Conservation (phyloP, 306 rosid genomes). For the Mimosa pudica region DNA sequence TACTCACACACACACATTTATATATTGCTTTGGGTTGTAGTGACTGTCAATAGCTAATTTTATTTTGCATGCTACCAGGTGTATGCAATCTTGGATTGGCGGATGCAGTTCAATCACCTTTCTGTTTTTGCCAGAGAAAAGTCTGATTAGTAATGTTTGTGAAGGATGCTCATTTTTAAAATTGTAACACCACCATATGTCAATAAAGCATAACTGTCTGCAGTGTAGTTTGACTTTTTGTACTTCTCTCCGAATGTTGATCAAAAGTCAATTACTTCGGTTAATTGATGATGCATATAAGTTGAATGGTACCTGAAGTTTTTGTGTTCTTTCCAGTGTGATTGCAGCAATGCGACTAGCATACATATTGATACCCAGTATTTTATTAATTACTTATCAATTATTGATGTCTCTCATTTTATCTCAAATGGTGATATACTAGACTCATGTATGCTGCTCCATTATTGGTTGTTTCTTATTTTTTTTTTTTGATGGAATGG, state of each 20-base stretch:
- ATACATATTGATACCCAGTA: not conserved
- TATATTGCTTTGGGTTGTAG: not conserved
- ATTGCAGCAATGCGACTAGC: not conserved
- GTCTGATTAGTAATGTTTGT: constrained; percentile 7
- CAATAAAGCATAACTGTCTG: constrained; percentile 14
- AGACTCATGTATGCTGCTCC: not conserved
- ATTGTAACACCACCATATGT: not conserved
- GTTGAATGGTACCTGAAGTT: not conserved
- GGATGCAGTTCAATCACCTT: not conserved
- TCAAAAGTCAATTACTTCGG: constrained; percentile 5
- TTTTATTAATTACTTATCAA: not conserved
- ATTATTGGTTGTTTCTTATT: constrained; percentile 5
- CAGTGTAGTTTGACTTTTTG: constrained; percentile 14
- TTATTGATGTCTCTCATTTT: not conserved
- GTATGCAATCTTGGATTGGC: constrained; percentile 5
- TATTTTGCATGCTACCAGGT: constrained; percentile 18
- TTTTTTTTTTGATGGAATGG: too few species aligned
- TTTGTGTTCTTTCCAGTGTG: not conserved
- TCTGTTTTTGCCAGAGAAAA: not conserved
- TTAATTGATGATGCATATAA: not conserved
- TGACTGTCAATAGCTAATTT: constrained; percentile 1
- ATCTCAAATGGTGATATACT: not conserved
- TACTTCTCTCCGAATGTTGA: not conserved
- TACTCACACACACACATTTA: not conserved
- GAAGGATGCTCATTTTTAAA: not conserved